Base-by-base conservation (phyloP, 139 green algal species). In the Chlorella sp. region DNA sequence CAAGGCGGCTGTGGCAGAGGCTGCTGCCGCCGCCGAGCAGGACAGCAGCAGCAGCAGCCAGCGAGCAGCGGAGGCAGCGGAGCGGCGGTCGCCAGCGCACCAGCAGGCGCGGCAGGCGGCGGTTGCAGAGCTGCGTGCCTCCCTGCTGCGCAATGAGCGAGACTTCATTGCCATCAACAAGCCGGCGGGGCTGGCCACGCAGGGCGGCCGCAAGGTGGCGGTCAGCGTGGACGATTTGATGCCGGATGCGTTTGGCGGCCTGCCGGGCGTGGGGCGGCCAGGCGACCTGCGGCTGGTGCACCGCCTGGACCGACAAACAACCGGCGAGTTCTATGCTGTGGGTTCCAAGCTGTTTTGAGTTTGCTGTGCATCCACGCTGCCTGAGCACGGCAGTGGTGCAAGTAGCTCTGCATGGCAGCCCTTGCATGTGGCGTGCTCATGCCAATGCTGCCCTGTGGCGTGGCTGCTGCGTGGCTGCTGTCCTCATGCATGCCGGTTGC, bases 131-230 rank as follows among this genome's bases (percentile, higher is more conserved):
- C 85, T 92, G 67, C 69, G 80, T 16, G 2, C 5, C 20, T 17
- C 32, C 4, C 44, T 94, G 32, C 73, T 94, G 73, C 57, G 89
- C 78, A 3, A 38, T 17, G 81, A 90, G 62, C 4, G 34, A 6
- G 88, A 94, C 15, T 78, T 94, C 57, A 56, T 96, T 12, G 90
- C 94, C 41, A 11, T 96, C 0, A 90, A 96, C 89, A 96, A 96
- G 86, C 93, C 93, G 20, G 75, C 90, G 32, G 91, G 93, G 23
- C 69, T 96, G 56, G 67, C 89, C 26, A 86, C 92, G 55, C 93
- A 96, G 64, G 93, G 87, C 28, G 87, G 91, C 17, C 44, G 28
- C 38, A 74, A 65, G 25, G 69, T 76, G 72, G 34, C 28, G 25
- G 5, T 38, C 17, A 89, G 63, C 3, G 38, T 94, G 68, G 87